Conservation (phyloP, 768 basidiomycete species). For the Lactifluus rugatus region DNA sequence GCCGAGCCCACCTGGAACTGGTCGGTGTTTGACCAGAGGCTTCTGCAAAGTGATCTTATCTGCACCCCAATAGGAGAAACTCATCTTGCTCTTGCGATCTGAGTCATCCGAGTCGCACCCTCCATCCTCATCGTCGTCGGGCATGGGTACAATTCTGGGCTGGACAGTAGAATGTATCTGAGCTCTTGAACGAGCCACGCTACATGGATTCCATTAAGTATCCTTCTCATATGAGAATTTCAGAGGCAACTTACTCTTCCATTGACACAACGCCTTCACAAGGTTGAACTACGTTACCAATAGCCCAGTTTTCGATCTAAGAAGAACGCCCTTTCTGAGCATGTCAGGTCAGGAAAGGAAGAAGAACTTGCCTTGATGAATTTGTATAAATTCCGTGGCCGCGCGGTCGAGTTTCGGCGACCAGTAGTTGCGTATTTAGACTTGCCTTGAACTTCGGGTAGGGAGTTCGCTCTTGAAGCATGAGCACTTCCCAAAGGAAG, state of each 20-base stretch:
- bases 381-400: constrained; percentile 87
- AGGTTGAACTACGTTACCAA: constrained; percentile 66
- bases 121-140: constrained; percentile 49
- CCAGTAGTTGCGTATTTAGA: constrained; percentile 79
- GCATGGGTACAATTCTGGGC: constrained; percentile 59
- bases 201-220: constrained; percentile 24
- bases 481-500: constrained; percentile 62
- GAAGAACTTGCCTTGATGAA: constrained; percentile 66
- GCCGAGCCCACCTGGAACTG: constrained; percentile 23
- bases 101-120: constrained; percentile 73
- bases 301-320: constrained; percentile 83
- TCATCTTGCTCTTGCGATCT: constrained; percentile 87
- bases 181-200: constrained; percentile 61
- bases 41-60: constrained; percentile 85
- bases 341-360: constrained; percentile 3
- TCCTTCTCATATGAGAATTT: constrained; percentile 12
- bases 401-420: constrained; percentile 62
- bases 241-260: constrained; percentile 75
- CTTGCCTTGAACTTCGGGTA: constrained; percentile 78
- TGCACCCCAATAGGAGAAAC: constrained; percentile 89
- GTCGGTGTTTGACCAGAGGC: constrained; percentile 47
- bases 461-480: constrained; percentile 59
- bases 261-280: constrained; percentile 76
- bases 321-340: constrained; percentile 9
- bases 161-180: constrained; percentile 48